Percentiles rank a stretch among this genome's conserved stretches.
Evolutionary conservation across 1,284 basidiomycete species (phyloP).

Genomic region (Boletus smithii): DNA sequence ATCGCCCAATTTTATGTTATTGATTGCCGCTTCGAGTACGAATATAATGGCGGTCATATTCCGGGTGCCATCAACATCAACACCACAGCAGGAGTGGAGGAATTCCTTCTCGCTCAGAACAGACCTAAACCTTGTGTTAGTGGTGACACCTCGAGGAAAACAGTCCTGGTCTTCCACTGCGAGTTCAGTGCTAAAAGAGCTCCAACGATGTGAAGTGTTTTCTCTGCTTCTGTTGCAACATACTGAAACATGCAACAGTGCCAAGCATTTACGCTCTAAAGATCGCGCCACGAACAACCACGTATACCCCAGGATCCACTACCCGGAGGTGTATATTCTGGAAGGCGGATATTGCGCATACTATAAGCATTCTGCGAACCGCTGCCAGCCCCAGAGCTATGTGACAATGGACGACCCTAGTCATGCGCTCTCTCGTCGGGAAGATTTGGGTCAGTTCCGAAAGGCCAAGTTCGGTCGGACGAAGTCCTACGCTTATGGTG

Average conservation of each 20-base stretch:
- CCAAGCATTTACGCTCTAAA: conserved; percentile 87
- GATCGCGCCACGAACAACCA: conserved; percentile 88
- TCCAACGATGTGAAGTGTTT: conserved; percentile 79
- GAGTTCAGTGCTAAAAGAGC: conserved; percentile 96
- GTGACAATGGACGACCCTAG: conserved; percentile 93
- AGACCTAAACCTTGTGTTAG: conserved; percentile 80
- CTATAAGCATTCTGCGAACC: conserved; percentile 62
- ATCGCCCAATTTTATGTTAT: conserved; percentile 78
- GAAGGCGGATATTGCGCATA: conserved; percentile 95
- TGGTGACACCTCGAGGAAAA: conserved; percentile 74
- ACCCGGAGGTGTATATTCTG: conserved; percentile 95
- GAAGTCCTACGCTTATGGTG: conserved; percentile 86
- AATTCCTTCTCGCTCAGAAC: conserved; percentile 64
- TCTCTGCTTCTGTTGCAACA: background rate
- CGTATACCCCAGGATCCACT: conserved; percentile 90
- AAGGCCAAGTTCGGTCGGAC: conserved; percentile 83
- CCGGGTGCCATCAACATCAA: conserved; percentile 90
- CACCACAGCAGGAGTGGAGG: conserved; percentile 78
- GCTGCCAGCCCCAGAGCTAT: conserved; percentile 83
- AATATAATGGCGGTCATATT: conserved; percentile 93
- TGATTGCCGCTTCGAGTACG: conserved; percentile 98
- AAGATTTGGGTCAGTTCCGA: conserved; percentile 90
- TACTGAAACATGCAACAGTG: conserved; percentile 47
- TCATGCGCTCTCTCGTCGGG: conserved; percentile 73
- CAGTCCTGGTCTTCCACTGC: conserved; percentile 93